phyloP scores from a whole-genome alignment of 2,329 filamentous ascomycete species.

The Fusarium napiforme region DNA sequence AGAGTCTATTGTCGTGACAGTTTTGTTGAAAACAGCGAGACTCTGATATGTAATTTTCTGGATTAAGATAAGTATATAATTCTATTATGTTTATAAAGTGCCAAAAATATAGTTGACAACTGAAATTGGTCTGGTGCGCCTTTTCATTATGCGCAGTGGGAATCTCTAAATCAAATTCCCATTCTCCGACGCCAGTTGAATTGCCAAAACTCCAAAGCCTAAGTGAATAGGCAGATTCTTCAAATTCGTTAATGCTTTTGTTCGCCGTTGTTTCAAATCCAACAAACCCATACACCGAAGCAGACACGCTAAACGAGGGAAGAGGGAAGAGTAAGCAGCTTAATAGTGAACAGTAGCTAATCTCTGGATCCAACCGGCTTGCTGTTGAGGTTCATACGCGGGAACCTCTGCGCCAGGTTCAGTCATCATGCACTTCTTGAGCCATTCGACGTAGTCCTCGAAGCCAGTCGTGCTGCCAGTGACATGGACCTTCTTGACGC shows the following conservation, averaged over 20 bases:
- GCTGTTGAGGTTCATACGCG: conserved; percentile 35
- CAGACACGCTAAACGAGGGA: not conserved
- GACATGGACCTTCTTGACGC: conserved; percentile 51
- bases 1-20: not conserved
- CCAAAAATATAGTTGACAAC: not conserved
- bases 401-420: conserved; percentile 34
- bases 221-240: conserved; percentile 9
- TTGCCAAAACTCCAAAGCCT: conserved; percentile 23
- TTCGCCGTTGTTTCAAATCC: not conserved
- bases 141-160: conserved; percentile 5
- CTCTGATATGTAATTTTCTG: not conserved
- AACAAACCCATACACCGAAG: conserved; percentile 1
- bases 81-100: conserved; percentile 1
- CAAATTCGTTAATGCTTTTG: conserved; percentile 26
- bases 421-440: conserved; percentile 52
- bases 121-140: not conserved
- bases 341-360: conserved; percentile 40
- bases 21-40: not conserved
- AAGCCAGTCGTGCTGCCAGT: conserved; percentile 54
- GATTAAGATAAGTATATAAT: not conserved
- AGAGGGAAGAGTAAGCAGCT: not conserved
- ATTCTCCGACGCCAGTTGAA: conserved; percentile 10
- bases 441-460: conserved; percentile 56
- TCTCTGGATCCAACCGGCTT: conserved; percentile 39
- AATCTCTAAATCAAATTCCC: conserved; percentile 6